These are phyloP conservation scores for Starmerella geochares DNA, from an alignment of 805 yeast genomes.

Conservation along the genomic window DNA sequence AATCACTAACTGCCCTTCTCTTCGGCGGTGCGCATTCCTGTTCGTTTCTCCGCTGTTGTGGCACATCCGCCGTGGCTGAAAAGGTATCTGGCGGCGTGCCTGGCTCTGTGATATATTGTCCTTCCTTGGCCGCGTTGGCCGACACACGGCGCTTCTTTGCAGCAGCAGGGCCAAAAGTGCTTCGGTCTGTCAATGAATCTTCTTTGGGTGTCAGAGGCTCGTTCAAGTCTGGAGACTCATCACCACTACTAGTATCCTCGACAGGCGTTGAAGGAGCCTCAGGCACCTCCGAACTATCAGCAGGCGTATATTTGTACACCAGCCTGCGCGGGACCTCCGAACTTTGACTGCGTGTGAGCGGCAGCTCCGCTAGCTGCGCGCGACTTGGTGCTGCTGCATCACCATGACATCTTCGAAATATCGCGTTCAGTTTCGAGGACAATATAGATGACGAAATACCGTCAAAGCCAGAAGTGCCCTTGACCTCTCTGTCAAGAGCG, in stretches of 20 bases:
- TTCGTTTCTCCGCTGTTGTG: too few species aligned
- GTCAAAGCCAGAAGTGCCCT: constrained; percentile 14
- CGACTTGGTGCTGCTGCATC: constrained; percentile 21
- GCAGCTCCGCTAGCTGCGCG: constrained; percentile 24
- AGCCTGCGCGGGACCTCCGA: constrained; percentile 28
- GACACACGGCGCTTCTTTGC: constrained; percentile 2
- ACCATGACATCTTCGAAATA: constrained; percentile 28
- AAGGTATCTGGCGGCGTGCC: constrained; percentile 1
- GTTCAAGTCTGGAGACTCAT: not conserved
- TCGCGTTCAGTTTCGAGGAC: constrained; percentile 30
- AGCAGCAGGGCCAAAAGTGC: not conserved
- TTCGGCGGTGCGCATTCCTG: too few species aligned
- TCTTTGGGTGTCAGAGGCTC: constrained; percentile 17
- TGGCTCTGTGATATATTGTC: not conserved
- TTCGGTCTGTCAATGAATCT: not conserved
- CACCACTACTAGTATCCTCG: constrained; percentile 2
- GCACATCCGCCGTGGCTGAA: too few species aligned
- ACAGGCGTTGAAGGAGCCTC: constrained; percentile 1
- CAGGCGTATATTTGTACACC: constrained; percentile 26
- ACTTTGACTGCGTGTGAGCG: constrained; percentile 26
- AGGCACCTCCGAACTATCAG: constrained; percentile 1
- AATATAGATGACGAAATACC: constrained; percentile 30
- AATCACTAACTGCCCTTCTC: too few species aligned
- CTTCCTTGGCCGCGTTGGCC: not conserved
- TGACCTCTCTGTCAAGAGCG: constrained; percentile 19